Evolutionary conservation across 768 basidiomycete species (phyloP).

Genomic region (Vararia minispora): DNA sequence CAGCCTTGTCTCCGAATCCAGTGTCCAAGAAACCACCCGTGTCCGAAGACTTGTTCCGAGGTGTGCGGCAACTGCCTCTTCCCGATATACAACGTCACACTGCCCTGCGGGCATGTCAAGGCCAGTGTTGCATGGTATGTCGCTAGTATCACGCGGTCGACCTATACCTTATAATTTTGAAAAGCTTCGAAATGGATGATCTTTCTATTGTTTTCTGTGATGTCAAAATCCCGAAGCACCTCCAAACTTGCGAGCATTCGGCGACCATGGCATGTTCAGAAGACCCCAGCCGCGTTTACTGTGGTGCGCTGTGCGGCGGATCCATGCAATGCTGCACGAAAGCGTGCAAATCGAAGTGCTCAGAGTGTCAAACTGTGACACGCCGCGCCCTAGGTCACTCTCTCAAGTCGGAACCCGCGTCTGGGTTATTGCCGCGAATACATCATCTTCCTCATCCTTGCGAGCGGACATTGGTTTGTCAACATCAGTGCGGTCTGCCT

Average conservation of each 20-base stretch:
- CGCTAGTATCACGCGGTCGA: too few relatives aligned
- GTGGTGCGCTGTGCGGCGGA: constrained; percentile 17
- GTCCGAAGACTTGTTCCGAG: constrained; percentile 18
- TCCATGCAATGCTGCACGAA: constrained; percentile 19
- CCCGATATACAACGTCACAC: constrained; percentile 13
- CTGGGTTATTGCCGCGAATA: constrained; percentile 1
- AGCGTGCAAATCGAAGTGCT: constrained; percentile 20
- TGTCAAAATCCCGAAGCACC: constrained; percentile 15
- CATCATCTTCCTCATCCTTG: constrained; percentile 21
- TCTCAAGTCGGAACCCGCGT: not conserved
- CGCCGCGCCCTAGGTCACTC: not conserved
- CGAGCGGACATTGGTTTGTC: constrained; percentile 21
- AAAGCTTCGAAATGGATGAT: constrained; percentile 18
- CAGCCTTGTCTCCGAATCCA: constrained; percentile 14
- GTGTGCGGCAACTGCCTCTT: constrained; percentile 20
- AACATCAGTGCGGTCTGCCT: constrained; percentile 19
- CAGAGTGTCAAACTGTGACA: constrained; percentile 18
- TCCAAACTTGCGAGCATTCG: constrained; percentile 22
- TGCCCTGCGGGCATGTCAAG: constrained; percentile 20
- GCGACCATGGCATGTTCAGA: constrained; percentile 11
- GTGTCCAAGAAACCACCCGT: constrained; percentile 18
- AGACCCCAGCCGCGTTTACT: constrained; percentile 13
- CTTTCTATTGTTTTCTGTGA: constrained; percentile 17
- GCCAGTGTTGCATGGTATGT: constrained; percentile 19
- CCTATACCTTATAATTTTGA: not conserved